Evolutionary conservation across 192 early-diverging fungal species (phyloP).

Genomic region (Lobosporangium transversale): DNA sequence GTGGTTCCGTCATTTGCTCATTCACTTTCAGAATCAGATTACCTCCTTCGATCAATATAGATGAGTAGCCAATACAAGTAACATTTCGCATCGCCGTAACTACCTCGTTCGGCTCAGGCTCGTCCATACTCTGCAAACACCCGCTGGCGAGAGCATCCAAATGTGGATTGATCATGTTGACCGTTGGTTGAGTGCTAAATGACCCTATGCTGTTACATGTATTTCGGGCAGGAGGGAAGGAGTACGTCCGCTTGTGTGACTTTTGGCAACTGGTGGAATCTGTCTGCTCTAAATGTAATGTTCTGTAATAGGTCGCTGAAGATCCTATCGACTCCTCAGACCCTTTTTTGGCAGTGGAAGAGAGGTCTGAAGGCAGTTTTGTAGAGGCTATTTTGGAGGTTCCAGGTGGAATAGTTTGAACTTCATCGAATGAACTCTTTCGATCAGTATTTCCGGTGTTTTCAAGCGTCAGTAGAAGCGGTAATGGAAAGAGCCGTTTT

Average conservation of each 20-base stretch:
- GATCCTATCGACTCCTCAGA: slow-evolving; percentile 11
- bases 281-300: background rate
- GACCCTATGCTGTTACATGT: slow-evolving; percentile 12
- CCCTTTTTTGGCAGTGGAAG: background rate
- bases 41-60: slow-evolving; percentile 41
- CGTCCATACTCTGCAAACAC: slow-evolving; percentile 18
- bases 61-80: slow-evolving; percentile 38
- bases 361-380: slow-evolving; percentile 5
- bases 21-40: slow-evolving; percentile 57
- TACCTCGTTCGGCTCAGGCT: slow-evolving; percentile 12
- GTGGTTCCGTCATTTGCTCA: slow-evolving; percentile 54
- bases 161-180: slow-evolving; percentile 48
- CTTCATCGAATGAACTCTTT: slow-evolving; percentile 41
- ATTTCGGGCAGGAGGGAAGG: slow-evolving; percentile 41
- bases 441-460: slow-evolving; percentile 27
- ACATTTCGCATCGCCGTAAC: slow-evolving; percentile 44
- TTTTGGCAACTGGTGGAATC: slow-evolving; percentile 1
- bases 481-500: slow-evolving; percentile 40
- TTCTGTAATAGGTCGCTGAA: slow-evolving; percentile 14
- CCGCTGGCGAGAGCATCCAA: slow-evolving; percentile 42
- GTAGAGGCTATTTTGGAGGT: background rate
- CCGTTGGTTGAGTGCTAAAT: slow-evolving; percentile 10
- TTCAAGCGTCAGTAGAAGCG: slow-evolving; percentile 25
- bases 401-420: background rate
- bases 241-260: slow-evolving; percentile 39